Conservation (phyloP, 805 yeast species). For the Yarrowia hollandica region DNA sequence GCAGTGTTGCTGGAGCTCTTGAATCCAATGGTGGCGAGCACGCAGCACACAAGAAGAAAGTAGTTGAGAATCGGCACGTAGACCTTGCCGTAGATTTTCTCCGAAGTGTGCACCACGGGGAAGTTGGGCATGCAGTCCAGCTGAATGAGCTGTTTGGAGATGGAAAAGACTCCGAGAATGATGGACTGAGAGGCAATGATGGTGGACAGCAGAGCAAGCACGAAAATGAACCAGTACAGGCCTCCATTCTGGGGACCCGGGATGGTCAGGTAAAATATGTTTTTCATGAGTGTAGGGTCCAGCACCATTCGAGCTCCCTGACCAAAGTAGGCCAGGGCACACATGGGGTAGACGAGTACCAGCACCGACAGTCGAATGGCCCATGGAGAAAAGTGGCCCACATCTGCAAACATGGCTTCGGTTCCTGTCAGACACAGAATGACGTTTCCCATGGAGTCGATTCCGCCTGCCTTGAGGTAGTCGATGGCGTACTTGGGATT, state of each 20-base stretch:
- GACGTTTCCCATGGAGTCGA: constrained; percentile 50
- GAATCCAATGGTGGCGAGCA: constrained; percentile 55
- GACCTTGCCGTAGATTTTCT: constrained; percentile 50
- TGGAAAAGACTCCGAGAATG: constrained; percentile 56
- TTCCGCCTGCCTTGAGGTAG: constrained; percentile 44
- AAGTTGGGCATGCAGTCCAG: constrained; percentile 57
- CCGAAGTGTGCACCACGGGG: constrained; percentile 49
- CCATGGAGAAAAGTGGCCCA: constrained; percentile 55
- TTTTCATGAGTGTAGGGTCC: constrained; percentile 46
- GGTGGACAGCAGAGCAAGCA: constrained; percentile 55
- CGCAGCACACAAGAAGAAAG: constrained; percentile 53
- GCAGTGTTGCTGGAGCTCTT: constrained; percentile 43
- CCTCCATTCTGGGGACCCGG: constrained; percentile 52
- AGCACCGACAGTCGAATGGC: constrained; percentile 53
- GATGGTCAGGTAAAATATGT: constrained; percentile 51
- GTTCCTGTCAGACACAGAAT: constrained; percentile 60
- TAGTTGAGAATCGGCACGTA: constrained; percentile 55
- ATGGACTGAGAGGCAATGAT: constrained; percentile 63
- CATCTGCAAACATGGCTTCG: constrained; percentile 66
- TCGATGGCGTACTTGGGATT: constrained; percentile 55
- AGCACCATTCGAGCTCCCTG: constrained; percentile 53
- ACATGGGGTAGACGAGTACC: constrained; percentile 52
- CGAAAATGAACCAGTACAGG: constrained; percentile 53
- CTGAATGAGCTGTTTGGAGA: constrained; percentile 53
- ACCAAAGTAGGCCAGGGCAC: constrained; percentile 57